Evolutionary conservation across 768 basidiomycete species (phyloP), one percentile per base, ranked within the genome.

Genomic region (Suillus sp.): DNA sequence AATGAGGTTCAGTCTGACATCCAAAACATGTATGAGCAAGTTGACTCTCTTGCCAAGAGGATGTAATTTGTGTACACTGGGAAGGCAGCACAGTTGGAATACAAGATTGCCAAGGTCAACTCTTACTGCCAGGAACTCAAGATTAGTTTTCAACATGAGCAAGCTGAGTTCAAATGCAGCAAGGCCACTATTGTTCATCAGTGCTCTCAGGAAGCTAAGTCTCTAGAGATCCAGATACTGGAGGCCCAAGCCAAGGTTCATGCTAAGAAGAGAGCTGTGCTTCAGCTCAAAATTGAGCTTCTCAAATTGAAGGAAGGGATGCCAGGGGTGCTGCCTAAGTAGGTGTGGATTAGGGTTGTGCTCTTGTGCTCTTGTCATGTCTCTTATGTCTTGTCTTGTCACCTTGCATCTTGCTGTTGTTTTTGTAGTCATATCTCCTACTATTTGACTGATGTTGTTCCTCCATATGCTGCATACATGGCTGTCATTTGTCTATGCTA

Each of bases 321-420:
- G n/a, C n/a, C n/a, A n/a, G 5, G 22, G 5, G 45, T 22, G 9
- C 0, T 0, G 0, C 10, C 42, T 43, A 20, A 16, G 5, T 40
- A 40, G 38, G 38, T 1, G 3, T 40, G 18, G 18, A 16, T 40
- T 40, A 2, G 38, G 38, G 5, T 18, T 40, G 4, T 5, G n/a
- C n/a, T 1, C 16, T 10, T n/a, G 42, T 10, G 1, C 7, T 10
- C 3, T 43, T 20, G 9, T 20, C 2, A 11, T 37, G n/a, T n/a
- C n/a, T n/a, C n/a, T n/a, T n/a, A n/a, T n/a, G n/a, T n/a, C n/a
- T n/a, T n/a, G n/a, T n/a, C 37, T 14, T 38, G 37, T 16, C 37
- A 1, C 37, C 11, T 37, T 1, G n/a, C n/a, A n/a, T n/a, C n/a
- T 42, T 42, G 18, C 3, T 4, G 3, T 20, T 43, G 38, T 42